phyloP scores from a whole-genome alignment of 768 basidiomycete genomes.

The Tylopilus subfusipes region DNA sequence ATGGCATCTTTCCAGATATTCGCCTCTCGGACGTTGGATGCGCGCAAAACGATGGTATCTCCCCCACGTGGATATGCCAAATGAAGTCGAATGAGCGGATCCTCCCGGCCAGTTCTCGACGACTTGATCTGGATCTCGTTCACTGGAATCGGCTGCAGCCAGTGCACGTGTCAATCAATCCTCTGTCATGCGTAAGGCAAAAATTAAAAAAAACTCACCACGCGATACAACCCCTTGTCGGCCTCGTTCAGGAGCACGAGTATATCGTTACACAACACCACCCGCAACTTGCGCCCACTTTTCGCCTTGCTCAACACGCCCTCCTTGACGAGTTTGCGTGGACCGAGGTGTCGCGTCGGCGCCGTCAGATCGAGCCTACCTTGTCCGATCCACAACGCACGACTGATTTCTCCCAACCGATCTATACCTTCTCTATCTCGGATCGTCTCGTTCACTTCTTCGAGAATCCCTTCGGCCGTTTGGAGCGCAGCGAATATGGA shows the following conservation, averaged over 20 bases:
- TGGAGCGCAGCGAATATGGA: constrained; percentile 53
- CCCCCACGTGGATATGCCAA: constrained; percentile 73
- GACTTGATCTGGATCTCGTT: constrained; percentile 60
- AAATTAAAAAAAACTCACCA: constrained; percentile 59
- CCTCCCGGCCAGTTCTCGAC: constrained; percentile 53
- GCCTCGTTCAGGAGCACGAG: constrained; percentile 77
- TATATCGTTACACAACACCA: constrained; percentile 86
- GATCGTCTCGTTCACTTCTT: constrained; percentile 84
- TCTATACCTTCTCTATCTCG: constrained; percentile 79
- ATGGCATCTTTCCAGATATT: constrained; percentile 50
- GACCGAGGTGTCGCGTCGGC: constrained; percentile 80
- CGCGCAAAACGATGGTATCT: constrained; percentile 60
- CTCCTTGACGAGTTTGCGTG: constrained; percentile 76
- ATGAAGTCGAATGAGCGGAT: constrained; percentile 61
- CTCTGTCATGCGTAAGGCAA: not conserved
- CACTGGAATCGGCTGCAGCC: constrained; percentile 65
- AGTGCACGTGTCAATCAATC: not conserved
- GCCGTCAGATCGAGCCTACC: constrained; percentile 88
- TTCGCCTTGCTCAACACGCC: constrained; percentile 77
- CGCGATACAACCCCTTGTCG: constrained; percentile 70
- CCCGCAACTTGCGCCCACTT: constrained; percentile 73
- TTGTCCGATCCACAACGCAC: constrained; percentile 83
- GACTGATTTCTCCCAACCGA: constrained; percentile 69
- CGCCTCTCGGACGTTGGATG: constrained; percentile 56
- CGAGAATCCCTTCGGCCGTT: constrained; percentile 69